phyloP scores from a whole-genome alignment of 2,329 filamentous ascomycete species.

The Incumbomyces lentus region DNA sequence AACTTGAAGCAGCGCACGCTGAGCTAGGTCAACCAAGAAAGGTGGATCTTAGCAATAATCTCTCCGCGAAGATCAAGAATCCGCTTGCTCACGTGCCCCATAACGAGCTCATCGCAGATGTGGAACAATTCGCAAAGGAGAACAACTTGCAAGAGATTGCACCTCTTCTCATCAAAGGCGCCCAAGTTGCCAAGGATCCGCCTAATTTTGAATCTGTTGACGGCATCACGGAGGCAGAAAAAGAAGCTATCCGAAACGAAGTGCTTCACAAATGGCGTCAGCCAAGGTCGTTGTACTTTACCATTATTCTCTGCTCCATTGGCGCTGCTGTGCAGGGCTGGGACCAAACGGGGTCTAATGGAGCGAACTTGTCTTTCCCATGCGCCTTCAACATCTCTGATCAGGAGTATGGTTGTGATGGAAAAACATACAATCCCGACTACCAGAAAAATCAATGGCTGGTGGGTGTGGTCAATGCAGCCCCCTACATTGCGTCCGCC shows the following conservation, averaged over 20 bases:
- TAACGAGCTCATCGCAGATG: conserved; percentile 30
- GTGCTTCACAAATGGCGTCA: conserved; percentile 42
- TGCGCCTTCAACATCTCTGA: conserved; percentile 36
- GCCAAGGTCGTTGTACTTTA: conserved; percentile 38
- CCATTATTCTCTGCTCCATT: conserved; percentile 38
- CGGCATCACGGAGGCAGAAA: conserved; percentile 34
- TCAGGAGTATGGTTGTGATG: conserved; percentile 5
- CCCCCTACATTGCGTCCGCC: conserved; percentile 40
- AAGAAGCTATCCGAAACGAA: conserved; percentile 36
- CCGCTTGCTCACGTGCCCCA: conserved; percentile 33
- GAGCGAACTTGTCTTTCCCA: conserved; percentile 44
- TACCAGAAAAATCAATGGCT: conserved; percentile 42
- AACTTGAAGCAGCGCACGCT: background rate
- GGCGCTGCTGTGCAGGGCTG: conserved; percentile 40
- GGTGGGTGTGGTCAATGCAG: conserved; percentile 52
- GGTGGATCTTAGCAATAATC: conserved; percentile 1
- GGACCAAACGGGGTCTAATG: conserved; percentile 46
- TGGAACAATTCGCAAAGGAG: conserved; percentile 33
- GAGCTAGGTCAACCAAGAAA: background rate
- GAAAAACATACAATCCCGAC: conserved; percentile 21
- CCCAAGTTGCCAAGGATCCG: conserved; percentile 35
- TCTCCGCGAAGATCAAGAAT: conserved; percentile 34
- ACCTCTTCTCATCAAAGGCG: conserved; percentile 37
- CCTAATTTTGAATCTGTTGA: conserved; percentile 35
- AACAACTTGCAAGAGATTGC: conserved; percentile 32